Conservation (phyloP, 1,284 basidiomycete species). For the Sporisorium reilianum region DNA sequence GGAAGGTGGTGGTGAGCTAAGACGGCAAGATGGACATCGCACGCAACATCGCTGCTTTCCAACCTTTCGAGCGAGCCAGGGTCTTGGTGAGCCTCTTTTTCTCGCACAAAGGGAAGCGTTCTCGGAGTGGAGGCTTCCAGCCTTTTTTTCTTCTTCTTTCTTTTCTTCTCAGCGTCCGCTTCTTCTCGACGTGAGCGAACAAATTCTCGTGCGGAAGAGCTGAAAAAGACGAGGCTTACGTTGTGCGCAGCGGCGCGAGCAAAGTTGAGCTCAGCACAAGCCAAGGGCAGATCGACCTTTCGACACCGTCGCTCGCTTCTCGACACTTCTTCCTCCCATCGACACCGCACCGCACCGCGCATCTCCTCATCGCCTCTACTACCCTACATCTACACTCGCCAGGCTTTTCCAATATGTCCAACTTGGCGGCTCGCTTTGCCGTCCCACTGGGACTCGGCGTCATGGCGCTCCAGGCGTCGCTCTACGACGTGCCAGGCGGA, state of each 20-base stretch:
- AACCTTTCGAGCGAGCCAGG: not conserved
- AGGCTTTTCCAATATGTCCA: conserved; percentile 34
- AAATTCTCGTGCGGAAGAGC: conserved; percentile 26
- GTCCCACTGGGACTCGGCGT: conserved; percentile 68
- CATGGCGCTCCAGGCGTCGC: conserved; percentile 68
- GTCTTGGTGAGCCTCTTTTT: not conserved
- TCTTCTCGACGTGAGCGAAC: not conserved
- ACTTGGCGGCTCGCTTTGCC: conserved; percentile 52
- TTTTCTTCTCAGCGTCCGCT: not conserved
- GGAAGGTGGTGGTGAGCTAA: not conserved
- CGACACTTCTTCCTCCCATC: not conserved
- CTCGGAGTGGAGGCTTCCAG: conserved; percentile 9
- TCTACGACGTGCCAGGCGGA: conserved; percentile 73
- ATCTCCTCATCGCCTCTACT: not conserved
- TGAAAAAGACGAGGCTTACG: conserved; percentile 25
- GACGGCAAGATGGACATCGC: not conserved
- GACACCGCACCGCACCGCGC: not conserved
- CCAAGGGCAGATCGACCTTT: conserved; percentile 21
- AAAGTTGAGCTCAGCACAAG: conserved; percentile 49
- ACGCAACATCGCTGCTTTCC: not conserved
- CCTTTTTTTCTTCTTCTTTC: not conserved
- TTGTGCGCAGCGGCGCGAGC: conserved; percentile 15
- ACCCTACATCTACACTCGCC: not conserved
- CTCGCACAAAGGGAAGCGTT: not conserved
- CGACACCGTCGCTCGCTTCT: not conserved